Evolutionary conservation across 2,329 filamentous ascomycete genomes (phyloP).

Genomic region (Clarireedia hainanense): DNA sequence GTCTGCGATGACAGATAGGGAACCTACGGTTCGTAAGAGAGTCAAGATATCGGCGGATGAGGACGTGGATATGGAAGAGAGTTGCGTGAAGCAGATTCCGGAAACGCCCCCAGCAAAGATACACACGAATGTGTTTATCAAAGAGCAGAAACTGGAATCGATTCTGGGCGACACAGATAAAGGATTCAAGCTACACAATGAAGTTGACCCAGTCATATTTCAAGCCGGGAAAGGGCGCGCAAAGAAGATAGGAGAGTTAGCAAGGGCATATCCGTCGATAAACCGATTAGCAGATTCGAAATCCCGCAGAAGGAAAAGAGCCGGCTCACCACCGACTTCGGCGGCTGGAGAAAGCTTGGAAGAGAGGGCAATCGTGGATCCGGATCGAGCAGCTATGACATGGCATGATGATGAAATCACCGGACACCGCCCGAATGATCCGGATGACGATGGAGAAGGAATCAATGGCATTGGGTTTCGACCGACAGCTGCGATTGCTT

Average conservation of each 20-base stretch:
- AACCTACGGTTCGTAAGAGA: constrained; percentile 21
- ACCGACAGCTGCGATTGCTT: constrained; percentile 53
- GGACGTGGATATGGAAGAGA: constrained; percentile 10
- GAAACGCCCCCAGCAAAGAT: constrained; percentile 11
- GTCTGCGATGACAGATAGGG: constrained; percentile 6
- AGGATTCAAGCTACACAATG: constrained; percentile 15
- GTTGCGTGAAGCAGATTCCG: constrained; percentile 5
- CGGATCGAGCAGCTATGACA: constrained; percentile 47
- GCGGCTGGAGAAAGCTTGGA: constrained; percentile 5
- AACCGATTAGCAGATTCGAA: constrained; percentile 25
- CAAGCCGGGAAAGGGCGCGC: constrained; percentile 11
- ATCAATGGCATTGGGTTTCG: constrained; percentile 63
- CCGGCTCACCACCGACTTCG: constrained; percentile 21
- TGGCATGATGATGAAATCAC: constrained; percentile 65
- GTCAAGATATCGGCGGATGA: constrained; percentile 13
- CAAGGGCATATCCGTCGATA: constrained; percentile 23
- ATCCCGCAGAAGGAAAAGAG: constrained; percentile 22
- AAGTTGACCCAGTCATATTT: constrained; percentile 25
- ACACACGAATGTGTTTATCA: constrained; percentile 12
- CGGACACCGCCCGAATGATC: constrained; percentile 55
- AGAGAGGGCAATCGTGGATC: constrained; percentile 16
- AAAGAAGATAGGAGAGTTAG: constrained; percentile 12
- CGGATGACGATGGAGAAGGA: constrained; percentile 58
- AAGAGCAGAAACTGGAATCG: constrained; percentile 12
- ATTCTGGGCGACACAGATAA: constrained; percentile 12